Conservation (phyloP, 306 rosid species). For the Quercus dentata region DNA sequence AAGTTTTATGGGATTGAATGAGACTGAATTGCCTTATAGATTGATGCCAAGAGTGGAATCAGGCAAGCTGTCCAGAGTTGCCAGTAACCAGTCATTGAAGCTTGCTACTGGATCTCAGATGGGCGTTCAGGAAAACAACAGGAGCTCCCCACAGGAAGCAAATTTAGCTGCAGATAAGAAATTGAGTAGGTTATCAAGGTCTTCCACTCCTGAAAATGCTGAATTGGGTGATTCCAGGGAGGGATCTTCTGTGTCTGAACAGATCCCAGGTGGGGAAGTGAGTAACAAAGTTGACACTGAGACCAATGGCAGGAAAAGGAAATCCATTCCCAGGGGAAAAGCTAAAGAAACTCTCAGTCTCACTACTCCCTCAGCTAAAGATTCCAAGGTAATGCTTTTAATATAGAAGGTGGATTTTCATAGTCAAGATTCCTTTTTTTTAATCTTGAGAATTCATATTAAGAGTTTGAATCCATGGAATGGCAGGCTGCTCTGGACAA, state of each 20-base stretch:
- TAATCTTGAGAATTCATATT: not conserved
- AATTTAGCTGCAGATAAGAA: constrained; percentile 29
- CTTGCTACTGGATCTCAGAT: constrained; percentile 32
- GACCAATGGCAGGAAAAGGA: constrained; percentile 36
- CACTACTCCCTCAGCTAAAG: constrained; percentile 27
- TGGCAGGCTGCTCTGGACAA: constrained; percentile 30
- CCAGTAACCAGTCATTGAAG: constrained; percentile 24
- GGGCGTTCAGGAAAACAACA: constrained; percentile 28
- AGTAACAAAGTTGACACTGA: constrained; percentile 30
- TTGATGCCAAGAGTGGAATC: constrained; percentile 35
- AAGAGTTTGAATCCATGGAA: constrained; percentile 7
- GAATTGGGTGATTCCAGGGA: constrained; percentile 49
- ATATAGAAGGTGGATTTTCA: not conserved
- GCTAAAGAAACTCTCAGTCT: constrained; percentile 26
- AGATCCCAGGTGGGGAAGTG: constrained; percentile 39
- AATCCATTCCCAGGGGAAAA: constrained; percentile 41
- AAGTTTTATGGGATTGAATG: constrained; percentile 26
- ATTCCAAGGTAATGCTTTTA: constrained; percentile 30
- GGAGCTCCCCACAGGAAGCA: constrained; percentile 16
- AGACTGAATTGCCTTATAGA: constrained; percentile 31
- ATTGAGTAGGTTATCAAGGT: constrained; percentile 30
- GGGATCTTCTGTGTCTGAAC: constrained; percentile 58
- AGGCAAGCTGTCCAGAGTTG: constrained; percentile 28
- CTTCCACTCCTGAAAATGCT: constrained; percentile 47
- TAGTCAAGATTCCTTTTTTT: not conserved